Evolutionary conservation across 306 rosid genomes (phyloP).

Genomic region (Lathyrus tuberosus): DNA sequence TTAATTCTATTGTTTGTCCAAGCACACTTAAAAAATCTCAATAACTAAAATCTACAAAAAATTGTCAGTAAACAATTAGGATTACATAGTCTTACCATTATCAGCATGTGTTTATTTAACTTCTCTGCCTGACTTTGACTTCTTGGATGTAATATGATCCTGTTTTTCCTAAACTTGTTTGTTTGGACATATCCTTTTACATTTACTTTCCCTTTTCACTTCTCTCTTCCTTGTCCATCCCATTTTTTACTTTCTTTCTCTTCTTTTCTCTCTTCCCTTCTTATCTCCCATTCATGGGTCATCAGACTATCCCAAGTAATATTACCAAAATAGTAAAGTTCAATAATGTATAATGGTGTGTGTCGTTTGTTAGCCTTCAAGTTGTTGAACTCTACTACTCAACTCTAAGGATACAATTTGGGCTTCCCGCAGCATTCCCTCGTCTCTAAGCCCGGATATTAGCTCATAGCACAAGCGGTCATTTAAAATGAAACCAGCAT

Average conservation of each 20-base stretch:
- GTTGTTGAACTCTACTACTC: constrained; percentile 47
- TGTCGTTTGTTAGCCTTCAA: constrained; percentile 17
- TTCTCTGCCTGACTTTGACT: constrained; percentile 11
- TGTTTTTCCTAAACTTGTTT: neutral
- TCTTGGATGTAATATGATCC: neutral
- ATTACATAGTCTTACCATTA: constrained; percentile 23
- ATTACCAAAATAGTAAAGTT: neutral
- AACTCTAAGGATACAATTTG: constrained; percentile 59
- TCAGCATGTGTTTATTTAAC: constrained; percentile 24
- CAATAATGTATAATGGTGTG: constrained; percentile 8
- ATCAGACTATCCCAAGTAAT: neutral
- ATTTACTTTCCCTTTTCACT: neutral
- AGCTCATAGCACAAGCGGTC: constrained; percentile 49
- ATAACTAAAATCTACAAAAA: constrained; percentile 13
- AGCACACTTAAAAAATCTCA: neutral
- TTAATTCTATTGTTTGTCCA: too few relatives aligned
- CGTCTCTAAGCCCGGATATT: constrained; percentile 60
- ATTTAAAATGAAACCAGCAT: constrained; percentile 50
- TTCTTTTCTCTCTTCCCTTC: neutral
- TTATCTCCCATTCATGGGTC: neutral
- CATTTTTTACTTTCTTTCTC: neutral
- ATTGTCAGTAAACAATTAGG: neutral
- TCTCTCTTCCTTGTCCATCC: neutral
- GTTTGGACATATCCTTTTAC: neutral
- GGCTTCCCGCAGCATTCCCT: constrained; percentile 68